These are phyloP conservation scores for Botrytis tulipae DNA, from an alignment of 2,329 filamentous ascomycete species.

Conservation along the genomic window DNA sequence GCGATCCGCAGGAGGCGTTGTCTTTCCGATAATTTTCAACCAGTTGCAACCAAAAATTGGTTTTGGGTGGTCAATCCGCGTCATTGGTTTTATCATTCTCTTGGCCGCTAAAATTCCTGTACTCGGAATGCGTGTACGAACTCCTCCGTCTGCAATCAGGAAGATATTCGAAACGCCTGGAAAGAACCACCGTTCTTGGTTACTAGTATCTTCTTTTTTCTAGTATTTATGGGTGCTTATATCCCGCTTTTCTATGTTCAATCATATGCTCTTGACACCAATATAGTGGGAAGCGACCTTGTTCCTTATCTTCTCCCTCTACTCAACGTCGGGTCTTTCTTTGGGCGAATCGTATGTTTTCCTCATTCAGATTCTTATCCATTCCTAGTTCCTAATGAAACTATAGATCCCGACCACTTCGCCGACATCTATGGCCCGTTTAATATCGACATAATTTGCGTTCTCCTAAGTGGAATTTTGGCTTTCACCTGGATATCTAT, in stretches of 20 bases:
- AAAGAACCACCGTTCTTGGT: neutral
- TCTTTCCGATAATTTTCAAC: too few species aligned
- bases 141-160: neutral
- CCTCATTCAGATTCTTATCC: neutral
- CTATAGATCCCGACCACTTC: constrained; percentile 44
- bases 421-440: constrained; percentile 53
- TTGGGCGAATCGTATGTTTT: constrained; percentile 49
- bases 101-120: too few species aligned
- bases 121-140: neutral
- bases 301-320: constrained; percentile 27
- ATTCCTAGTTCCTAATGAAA: neutral
- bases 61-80: too few species aligned
- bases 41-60: too few species aligned
- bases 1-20: too few species aligned
- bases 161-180: constrained; percentile 1
- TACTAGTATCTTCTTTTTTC: constrained; percentile 19
- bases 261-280: constrained; percentile 27
- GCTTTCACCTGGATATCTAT: constrained; percentile 52
- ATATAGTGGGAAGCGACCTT: constrained; percentile 41
- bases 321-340: constrained; percentile 43
- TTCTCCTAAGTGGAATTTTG: constrained; percentile 49
- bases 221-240: constrained; percentile 47
- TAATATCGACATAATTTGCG: constrained; percentile 47
- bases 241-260: constrained; percentile 50
- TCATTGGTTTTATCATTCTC: too few species aligned